A percentile compares a stretch with the other conserved stretches of the same genome.
Conservation (phyloP, 495 filamentous ascomycete genomes). For the Aspergillus olivimuriae region DNA sequence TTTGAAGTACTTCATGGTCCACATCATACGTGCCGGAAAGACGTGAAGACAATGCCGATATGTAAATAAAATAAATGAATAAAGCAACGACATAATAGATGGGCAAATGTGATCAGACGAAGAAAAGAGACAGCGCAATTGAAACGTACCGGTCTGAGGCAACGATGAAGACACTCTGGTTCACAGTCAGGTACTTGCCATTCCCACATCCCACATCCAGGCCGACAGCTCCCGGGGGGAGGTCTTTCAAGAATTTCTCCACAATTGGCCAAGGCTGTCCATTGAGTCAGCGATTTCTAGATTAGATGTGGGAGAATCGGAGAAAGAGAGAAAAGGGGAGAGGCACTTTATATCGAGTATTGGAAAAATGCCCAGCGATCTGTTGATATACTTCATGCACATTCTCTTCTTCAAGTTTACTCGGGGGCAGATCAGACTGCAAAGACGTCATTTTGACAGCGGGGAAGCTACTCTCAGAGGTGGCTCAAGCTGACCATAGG, state of each 20-base stretch:
- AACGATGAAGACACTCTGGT: constrained; percentile 71
- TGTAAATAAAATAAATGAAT: not conserved
- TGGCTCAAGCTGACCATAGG: too few relatives aligned
- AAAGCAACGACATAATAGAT: constrained; percentile 2
- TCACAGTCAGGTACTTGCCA: constrained; percentile 87
- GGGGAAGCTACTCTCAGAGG: too few relatives aligned
- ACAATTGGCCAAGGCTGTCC: constrained; percentile 86
- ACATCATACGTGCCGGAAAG: constrained; percentile 5
- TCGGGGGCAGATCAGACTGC: not conserved
- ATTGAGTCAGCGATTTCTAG: constrained; percentile 1
- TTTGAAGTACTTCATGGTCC: not conserved
- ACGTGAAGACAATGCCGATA: not conserved
- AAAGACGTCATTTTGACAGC: constrained; percentile 9
- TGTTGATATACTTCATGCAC: constrained; percentile 93
- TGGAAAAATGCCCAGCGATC: constrained; percentile 91
- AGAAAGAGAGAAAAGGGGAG: too few relatives aligned
- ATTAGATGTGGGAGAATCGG: too few relatives aligned
- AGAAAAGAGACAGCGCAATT: not conserved
- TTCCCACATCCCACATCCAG: constrained; percentile 90
- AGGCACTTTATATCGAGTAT: constrained; percentile 84
- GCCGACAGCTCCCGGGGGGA: constrained; percentile 69
- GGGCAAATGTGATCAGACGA: not conserved
- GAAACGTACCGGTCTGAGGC: constrained; percentile 71
- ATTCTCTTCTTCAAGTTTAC: constrained; percentile 58
- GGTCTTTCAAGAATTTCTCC: constrained; percentile 64